Conservation (phyloP, 192 early-diverging fungal genomes). For the Gamsiella multidivaricata region DNA sequence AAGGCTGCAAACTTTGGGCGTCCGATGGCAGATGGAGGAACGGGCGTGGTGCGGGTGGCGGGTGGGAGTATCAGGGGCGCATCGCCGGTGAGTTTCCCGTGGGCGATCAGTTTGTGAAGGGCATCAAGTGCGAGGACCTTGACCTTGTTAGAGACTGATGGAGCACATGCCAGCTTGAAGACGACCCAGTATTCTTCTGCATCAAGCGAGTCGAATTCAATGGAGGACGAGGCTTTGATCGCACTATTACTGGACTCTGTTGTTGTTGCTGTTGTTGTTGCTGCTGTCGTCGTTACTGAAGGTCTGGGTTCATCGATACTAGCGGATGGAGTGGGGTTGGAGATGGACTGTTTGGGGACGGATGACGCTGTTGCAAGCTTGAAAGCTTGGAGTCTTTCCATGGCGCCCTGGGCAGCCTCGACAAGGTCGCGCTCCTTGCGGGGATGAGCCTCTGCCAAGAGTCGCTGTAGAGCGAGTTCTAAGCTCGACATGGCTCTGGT, state of each 20-base stretch:
- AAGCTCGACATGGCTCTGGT: conserved; percentile 54
- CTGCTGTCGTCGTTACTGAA: conserved; percentile 9
- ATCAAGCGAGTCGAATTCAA: conserved; percentile 49
- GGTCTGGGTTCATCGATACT: conserved; percentile 19
- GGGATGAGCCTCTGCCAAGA: conserved; percentile 56
- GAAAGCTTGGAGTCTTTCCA: conserved; percentile 49
- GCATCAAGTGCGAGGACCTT: conserved; percentile 54
- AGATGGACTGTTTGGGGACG: conserved; percentile 36
- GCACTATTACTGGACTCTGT: too few species aligned
- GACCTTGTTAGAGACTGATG: conserved; percentile 49
- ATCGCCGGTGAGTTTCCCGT: conserved; percentile 52
- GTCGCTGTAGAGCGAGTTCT: conserved; percentile 60
- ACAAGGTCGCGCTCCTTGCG: conserved; percentile 54
- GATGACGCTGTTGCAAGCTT: conserved; percentile 41
- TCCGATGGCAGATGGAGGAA: conserved; percentile 23
- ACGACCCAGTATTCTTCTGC: conserved; percentile 59
- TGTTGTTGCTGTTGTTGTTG: too few species aligned
- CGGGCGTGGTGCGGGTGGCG: conserved; percentile 18
- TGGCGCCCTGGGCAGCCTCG: conserved; percentile 45
- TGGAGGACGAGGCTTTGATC: conserved; percentile 40
- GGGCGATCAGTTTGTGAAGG: conserved; percentile 58
- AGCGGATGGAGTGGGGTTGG: conserved; percentile 1
- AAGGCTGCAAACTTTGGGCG: conserved; percentile 43
- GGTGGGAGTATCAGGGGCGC: conserved; percentile 37
- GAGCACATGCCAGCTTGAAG: conserved; percentile 55